Percentiles rank a stretch among this genome's conserved stretches.
phyloP scores from a whole-genome alignment of 2,329 filamentous ascomycete species.

The Nannizziopsis arthrosporioides region DNA sequence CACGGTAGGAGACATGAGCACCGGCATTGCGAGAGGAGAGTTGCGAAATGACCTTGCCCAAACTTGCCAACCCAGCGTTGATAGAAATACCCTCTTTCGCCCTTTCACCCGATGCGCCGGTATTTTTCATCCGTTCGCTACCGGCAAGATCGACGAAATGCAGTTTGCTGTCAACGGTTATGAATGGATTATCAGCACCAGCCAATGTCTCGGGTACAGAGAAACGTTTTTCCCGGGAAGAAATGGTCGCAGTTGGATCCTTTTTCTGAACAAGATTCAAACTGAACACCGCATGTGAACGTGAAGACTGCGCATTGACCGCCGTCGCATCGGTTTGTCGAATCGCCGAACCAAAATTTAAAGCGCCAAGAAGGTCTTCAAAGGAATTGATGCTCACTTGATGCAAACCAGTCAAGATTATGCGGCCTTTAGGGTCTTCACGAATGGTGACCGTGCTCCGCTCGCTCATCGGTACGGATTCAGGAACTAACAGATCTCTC shows the following conservation, averaged over 20 bases:
- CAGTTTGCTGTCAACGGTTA: slow-evolving; percentile 94
- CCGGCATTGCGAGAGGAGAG: slow-evolving; percentile 79
- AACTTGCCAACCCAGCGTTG: slow-evolving; percentile 84
- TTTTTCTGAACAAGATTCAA: slow-evolving; percentile 81
- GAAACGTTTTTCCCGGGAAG: slow-evolving; percentile 64
- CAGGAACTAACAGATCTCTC: slow-evolving; percentile 75
- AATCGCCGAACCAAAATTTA: slow-evolving; percentile 87
- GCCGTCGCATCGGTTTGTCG: slow-evolving; percentile 94
- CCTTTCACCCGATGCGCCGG: slow-evolving; percentile 83
- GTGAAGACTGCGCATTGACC: slow-evolving; percentile 93
- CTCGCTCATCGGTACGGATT: slow-evolving; percentile 56
- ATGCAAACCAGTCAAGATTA: slow-evolving; percentile 78
- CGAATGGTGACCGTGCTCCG: slow-evolving; percentile 76
- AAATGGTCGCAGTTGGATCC: slow-evolving; percentile 38
- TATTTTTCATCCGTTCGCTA: slow-evolving; percentile 94
- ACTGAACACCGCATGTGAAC: slow-evolving; percentile 94
- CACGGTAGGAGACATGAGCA: slow-evolving; percentile 90
- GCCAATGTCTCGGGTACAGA: slow-evolving; percentile 78
- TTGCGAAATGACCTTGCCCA: slow-evolving; percentile 97
- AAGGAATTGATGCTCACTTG: slow-evolving; percentile 83
- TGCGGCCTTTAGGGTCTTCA: slow-evolving; percentile 88
- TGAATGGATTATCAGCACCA: slow-evolving; percentile 47
- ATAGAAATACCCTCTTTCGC: slow-evolving; percentile 96
- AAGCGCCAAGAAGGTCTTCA: slow-evolving; percentile 75
- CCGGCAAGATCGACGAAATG: slow-evolving; percentile 97